phyloP scores from a whole-genome alignment of 768 basidiomycete genomes.

The Tubosaeta brunneosetosa region DNA sequence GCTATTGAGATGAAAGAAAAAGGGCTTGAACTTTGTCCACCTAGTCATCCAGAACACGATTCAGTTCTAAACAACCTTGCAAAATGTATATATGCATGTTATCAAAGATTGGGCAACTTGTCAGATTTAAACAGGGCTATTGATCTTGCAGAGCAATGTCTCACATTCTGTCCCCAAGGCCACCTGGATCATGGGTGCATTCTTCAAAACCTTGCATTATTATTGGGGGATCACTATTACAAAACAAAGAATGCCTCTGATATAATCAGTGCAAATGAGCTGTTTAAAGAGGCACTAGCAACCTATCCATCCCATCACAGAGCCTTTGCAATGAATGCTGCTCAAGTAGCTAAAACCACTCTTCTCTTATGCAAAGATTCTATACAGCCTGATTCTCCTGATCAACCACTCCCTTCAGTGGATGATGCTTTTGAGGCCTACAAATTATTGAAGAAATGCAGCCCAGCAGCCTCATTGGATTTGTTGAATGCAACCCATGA shows the following conservation, averaged over 20 bases:
- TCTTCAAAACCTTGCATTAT: neutral
- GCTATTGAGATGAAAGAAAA: neutral
- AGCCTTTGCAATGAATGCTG: neutral
- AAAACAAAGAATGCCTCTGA: neutral
- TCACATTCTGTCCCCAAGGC: neutral
- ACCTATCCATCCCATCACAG: neutral
- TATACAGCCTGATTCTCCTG: neutral
- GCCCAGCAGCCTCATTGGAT: neutral
- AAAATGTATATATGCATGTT: neutral
- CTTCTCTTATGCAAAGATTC: neutral
- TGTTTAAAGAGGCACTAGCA: neutral
- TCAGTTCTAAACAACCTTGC: neutral
- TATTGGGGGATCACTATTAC: neutral
- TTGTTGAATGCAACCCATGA: neutral
- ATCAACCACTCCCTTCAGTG: neutral
- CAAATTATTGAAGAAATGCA: neutral
- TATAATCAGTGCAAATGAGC: neutral
- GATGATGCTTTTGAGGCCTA: neutral
- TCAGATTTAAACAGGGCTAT: neutral
- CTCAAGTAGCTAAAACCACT: neutral
- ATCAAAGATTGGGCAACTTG: neutral
- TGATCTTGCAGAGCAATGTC: neutral
- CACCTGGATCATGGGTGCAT: neutral
- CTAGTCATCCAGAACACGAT: neutral
- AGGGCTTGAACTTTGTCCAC: neutral